Conservation (phyloP, 257 asterid genomes). For the Misopates orontium region DNA sequence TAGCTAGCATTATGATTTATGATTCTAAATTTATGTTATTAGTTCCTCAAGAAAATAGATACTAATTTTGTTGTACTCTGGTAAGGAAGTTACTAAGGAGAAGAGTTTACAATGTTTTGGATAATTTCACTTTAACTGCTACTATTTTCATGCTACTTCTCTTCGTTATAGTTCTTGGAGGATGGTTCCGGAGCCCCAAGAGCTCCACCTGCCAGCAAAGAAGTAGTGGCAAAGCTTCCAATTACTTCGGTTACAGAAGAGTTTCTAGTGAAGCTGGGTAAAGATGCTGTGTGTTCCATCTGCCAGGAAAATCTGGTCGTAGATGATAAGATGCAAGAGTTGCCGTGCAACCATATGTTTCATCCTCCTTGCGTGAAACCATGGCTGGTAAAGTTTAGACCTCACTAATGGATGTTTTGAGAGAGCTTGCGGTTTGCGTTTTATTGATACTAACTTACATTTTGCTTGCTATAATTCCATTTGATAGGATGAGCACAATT, state of each 20-base stretch:
- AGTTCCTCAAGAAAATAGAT: not conserved
- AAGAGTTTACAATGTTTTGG: too few species aligned
- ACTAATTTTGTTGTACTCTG: not conserved
- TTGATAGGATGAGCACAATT: constrained; percentile 82
- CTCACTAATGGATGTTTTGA: too few species aligned
- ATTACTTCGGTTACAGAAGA: constrained; percentile 62
- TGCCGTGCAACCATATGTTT: constrained; percentile 90
- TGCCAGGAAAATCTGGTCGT: constrained; percentile 77
- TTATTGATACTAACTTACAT: not conserved
- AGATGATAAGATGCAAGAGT: constrained; percentile 83
- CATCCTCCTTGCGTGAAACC: constrained; percentile 99
- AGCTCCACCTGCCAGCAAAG: constrained; percentile 95
- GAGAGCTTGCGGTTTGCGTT: not conserved
- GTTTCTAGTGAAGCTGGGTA: constrained; percentile 59
- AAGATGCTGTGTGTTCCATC: constrained; percentile 82
- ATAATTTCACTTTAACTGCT: not conserved
- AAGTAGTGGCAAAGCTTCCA: constrained; percentile 94
- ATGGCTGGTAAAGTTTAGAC: constrained; percentile 74
- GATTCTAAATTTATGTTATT: not conserved
- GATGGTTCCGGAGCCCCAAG: constrained; percentile 65
- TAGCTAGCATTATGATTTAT: too few species aligned
- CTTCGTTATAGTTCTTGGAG: constrained; percentile 51
- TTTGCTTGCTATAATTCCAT: not conserved
- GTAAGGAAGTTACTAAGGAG: too few species aligned
- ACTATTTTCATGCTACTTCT: constrained; percentile 21